Evolutionary conservation across 352 stramenopile species (phyloP).

Genomic region (Pseudoperonospora humuli): DNA sequence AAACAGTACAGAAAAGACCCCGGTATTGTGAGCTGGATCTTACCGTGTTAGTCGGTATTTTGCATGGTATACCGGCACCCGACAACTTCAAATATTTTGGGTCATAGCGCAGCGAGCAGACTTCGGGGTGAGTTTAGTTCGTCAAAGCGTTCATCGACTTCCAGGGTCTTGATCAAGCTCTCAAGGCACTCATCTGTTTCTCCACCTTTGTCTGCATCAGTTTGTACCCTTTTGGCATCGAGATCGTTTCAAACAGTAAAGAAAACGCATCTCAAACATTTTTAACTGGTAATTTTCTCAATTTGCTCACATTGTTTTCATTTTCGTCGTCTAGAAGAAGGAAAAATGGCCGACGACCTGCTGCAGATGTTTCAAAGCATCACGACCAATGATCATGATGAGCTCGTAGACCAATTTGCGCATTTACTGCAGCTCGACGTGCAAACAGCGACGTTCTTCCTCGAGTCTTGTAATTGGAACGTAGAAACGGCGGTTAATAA

Average conservation of each 20-base stretch:
- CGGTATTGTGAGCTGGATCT: too few relatives aligned
- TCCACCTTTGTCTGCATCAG: constrained; percentile 2
- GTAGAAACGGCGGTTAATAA: constrained; percentile 80
- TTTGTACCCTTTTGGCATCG: not conserved
- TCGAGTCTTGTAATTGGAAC: constrained; percentile 87
- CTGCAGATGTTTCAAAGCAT: constrained; percentile 86
- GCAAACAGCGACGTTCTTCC: constrained; percentile 70
- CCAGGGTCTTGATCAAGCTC: too few relatives aligned
- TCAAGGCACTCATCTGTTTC: not conserved
- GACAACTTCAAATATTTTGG: too few relatives aligned
- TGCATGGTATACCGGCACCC: too few relatives aligned
- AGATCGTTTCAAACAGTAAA: not conserved
- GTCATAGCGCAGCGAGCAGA: not conserved
- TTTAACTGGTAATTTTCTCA: not conserved
- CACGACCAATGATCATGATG: constrained; percentile 77
- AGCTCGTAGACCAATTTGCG: constrained; percentile 79
- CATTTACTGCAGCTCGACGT: constrained; percentile 63
- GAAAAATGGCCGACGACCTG: constrained; percentile 66
- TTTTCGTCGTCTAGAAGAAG: not conserved
- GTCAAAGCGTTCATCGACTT: too few relatives aligned
- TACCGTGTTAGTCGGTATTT: too few relatives aligned
- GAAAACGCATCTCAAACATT: not conserved
- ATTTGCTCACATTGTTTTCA: not conserved
- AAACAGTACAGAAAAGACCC: too few relatives aligned
- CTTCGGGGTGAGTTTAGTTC: constrained; percentile 1